Base-by-base conservation (phyloP, 1,284 basidiomycete genomes). In the Pseudozyma flocculosa region DNA sequence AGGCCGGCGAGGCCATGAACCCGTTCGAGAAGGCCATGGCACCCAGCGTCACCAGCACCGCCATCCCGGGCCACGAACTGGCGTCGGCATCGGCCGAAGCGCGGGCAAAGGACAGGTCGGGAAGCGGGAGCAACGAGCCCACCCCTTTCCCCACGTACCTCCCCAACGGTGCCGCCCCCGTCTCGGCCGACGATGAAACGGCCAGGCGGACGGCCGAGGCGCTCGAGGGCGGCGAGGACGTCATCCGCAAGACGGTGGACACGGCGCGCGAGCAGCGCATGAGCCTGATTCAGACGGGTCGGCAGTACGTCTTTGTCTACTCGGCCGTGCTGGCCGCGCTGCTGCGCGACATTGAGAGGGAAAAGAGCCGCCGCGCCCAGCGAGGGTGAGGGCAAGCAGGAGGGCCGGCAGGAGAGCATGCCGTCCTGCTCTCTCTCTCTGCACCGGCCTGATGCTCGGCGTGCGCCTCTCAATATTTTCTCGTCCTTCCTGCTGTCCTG, bases 241-340 rank as follows among this genome's bases (percentile, higher is more conserved):
- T 73, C 4, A 49, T 74, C 24, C 38, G 40, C 21, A 21, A 37
- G 2, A 51, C 56, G 3, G 61, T 66, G 4, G 65, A 71, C 11
- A 55, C 44, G 3, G 63, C 66, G 19, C 48, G 75, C 9, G 74
- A 78, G 51, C 75, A 78, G 60, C 63, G 75, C 23, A 78, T 76
- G 74, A 68, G 61, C 41, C 54, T 68, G 52, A 68, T 78, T 19
- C 75, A 77, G 49, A 76, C 74, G 7, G 64, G 62, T 7, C 43
- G 75, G 13, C 75, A 76, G 53, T 78, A 61, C 51, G 74, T 76
- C 21, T 78, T 75, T 61, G 66, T 64, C 37, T 74, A 75, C 42
- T 56, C 50, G 23, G 70, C 72, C 18, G 66, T 78, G 2, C 41
- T 75, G 17, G 54, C 53, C 3, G 74, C 71, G 0, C 37, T 75